A percentile compares a stretch with the other conserved stretches of the same genome.
Conservation (phyloP, 176 grass and related monocot genomes). For the Avena sativa region DNA sequence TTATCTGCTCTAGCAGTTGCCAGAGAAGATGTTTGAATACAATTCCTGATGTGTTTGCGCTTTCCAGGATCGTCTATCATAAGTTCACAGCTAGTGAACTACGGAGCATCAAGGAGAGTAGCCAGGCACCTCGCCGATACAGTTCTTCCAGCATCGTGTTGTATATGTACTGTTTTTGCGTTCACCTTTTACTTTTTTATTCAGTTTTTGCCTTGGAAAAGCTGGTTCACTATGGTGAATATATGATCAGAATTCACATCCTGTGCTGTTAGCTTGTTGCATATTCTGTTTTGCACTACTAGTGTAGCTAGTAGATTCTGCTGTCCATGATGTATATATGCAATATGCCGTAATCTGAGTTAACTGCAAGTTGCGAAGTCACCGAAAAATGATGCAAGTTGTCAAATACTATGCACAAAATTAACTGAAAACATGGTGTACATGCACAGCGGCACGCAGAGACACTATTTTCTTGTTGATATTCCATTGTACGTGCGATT, state of each 20-base stretch:
- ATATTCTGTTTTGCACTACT: neutral
- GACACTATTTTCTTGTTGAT: neutral
- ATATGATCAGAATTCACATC: neutral
- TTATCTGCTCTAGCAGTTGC: neutral
- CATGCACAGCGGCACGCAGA: neutral
- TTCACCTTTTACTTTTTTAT: neutral
- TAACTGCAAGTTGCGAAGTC: neutral
- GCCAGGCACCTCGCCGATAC: neutral
- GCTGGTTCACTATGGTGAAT: neutral
- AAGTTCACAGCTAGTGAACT: neutral
- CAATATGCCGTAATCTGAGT: neutral
- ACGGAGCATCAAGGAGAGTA: neutral
- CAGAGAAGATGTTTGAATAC: neutral
- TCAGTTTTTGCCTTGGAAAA: neutral
- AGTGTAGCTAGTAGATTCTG: neutral
- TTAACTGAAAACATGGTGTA: too few species aligned
- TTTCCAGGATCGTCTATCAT: constrained; percentile 39
- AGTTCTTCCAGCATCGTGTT: neutral
- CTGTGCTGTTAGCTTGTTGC: neutral
- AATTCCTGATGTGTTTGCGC: neutral
- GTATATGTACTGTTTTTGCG: neutral
- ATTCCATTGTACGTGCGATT: neutral
- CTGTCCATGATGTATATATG: neutral
- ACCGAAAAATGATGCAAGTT: neutral
- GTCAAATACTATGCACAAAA: neutral